Evolutionary conservation across 305 asterid species (phyloP), one percentile per base, ranked within the genome.

Genomic region (Coffea humblotiana): DNA sequence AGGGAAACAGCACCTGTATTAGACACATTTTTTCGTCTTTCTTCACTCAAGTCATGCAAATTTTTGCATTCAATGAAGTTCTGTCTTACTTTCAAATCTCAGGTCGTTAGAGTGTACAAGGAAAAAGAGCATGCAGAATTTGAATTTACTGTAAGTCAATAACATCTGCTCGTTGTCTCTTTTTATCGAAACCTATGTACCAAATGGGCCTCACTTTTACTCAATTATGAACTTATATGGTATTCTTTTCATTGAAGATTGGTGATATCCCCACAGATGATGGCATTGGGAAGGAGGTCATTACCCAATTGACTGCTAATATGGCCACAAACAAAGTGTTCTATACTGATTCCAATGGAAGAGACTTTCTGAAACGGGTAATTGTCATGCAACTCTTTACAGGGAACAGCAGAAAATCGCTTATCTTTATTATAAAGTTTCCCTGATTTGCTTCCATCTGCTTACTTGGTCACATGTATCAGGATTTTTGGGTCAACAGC

Each of bases 351-450:
- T 94, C 98, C 80, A 94, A 94, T 64, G 98, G 91, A 76, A 92
- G 98, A 82, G 98, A 94, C 92, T 94, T 94, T 80, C 84, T 94
- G 54, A 90, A 90, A 90, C 87, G 98, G 91, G 98, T 94, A 87
- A 51, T 18, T 9, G 27, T 8, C 29, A 16, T 12, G n/a, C 72
- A 66, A 18, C 74, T 76, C 43, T 78, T 67, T 66, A 40, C 52
- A n/a, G 10, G 54, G 47, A 61, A 23, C 2, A 23, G 18, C 21
- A 23, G 18, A 58, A 37, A 75, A 21, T 13, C 23, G 0, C 19
- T 35, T 1, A 19, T 56, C 19, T 19, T 6, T 47, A 40, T 45
- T 3, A 48, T 43, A 21, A 69, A 10, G 40, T 37, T 1, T 37
- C n/a, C n/a, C 10, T 27, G 8, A 60, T 60, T 75, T 76, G 29